Percentiles rank a stretch among this genome's conserved stretches.
Evolutionary conservation across 2,329 filamentous ascomycete genomes (phyloP).

Genomic region (Podosphaera xanthii): DNA sequence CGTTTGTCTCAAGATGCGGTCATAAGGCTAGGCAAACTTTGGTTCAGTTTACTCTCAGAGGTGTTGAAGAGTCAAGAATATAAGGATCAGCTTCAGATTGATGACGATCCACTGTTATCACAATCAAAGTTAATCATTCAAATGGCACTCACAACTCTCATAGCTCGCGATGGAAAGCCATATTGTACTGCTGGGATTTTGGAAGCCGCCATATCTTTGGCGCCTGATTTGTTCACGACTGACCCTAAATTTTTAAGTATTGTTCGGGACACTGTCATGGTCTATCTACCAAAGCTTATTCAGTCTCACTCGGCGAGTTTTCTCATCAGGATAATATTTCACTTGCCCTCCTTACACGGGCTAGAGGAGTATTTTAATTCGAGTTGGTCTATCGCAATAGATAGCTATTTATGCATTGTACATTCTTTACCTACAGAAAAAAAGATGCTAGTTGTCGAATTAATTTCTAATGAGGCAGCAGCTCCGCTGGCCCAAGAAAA

Average conservation of each 20-base stretch:
- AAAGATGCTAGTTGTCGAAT: slow-evolving; percentile 16
- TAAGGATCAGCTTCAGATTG: slow-evolving; percentile 1
- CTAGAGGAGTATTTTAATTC: slow-evolving; percentile 12
- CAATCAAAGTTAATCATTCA: slow-evolving; percentile 9
- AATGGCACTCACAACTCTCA: slow-evolving; percentile 24
- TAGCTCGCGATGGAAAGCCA: slow-evolving; percentile 36
- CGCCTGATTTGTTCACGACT: slow-evolving; percentile 19
- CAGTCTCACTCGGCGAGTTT: slow-evolving; percentile 44
- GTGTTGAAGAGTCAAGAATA: slow-evolving; percentile 15
- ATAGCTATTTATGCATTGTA: slow-evolving; percentile 17
- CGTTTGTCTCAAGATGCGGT: slow-evolving; percentile 46
- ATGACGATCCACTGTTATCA: slow-evolving; percentile 3
- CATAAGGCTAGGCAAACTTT: slow-evolving; percentile 40
- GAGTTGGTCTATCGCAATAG: slow-evolving; percentile 18
- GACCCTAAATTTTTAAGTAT: slow-evolving; percentile 14
- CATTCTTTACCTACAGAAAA: slow-evolving; percentile 7
- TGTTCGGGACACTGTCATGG: slow-evolving; percentile 26
- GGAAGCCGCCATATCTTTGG: slow-evolving; percentile 25
- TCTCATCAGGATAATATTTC: slow-evolving; percentile 30
- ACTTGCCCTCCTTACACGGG: slow-evolving; percentile 19
- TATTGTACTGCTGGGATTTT: slow-evolving; percentile 38
- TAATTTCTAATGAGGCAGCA: slow-evolving; percentile 24
- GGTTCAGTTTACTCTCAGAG: slow-evolving; percentile 26
- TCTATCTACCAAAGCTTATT: slow-evolving; percentile 34
- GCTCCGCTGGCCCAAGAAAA: slow-evolving; percentile 19